Evolutionary conservation across 208 protist genomes (phyloP), one percentile per base, ranked within the genome.

Genomic region (Crithidia bombi): DNA sequence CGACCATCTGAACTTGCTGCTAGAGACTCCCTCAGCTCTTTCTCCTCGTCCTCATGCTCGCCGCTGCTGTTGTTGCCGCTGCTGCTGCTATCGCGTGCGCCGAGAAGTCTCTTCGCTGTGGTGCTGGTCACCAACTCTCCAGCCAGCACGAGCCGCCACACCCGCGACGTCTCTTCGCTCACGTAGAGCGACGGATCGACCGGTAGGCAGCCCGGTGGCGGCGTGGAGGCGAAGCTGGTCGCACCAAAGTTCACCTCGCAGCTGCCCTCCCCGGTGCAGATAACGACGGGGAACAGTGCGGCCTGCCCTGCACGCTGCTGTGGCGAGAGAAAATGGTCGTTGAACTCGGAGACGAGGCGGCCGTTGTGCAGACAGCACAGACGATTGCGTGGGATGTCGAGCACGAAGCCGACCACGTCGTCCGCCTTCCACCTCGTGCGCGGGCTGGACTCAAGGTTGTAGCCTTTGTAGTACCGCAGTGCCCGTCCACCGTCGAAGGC

Each of bases 161-260:
- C 56, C n/a, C 71, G 81, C 21, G 78, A 75, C 30, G 74, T 54
- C 38, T 82, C 72, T 36, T 84, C 77, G 23, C 30, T 65, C 59
- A 78, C 51, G 75, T 89, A 92, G 69, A 90, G 79, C n/a, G 75
- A 73, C 35, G 82, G 84, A 67, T 95, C 85, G 17, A 92, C 78
- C 25, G 93, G 85, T 23, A 97, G 59, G 65, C 78, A 91, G 25
- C 89, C 89, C 39, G 70, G 54, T 4, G 86, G 84, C 15, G 89
- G 76, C 21, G 38, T 64, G 33, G 66, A 85, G 23, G 63, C 49
- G 64, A 96, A 97, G 9, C 80, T 79, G 5, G 86, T 67, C 3
- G 74, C 81, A 23, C 94, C 94, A 69, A 96, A 92, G 85, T 97
- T 97, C 15, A 97, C 65, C 65, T 93, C 89, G 69, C 89, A 91